A percentile compares a stretch with the other conserved stretches of the same genome.
Conservation (phyloP, 2,329 filamentous ascomycete genomes). For the Fusarium sp. region DNA sequence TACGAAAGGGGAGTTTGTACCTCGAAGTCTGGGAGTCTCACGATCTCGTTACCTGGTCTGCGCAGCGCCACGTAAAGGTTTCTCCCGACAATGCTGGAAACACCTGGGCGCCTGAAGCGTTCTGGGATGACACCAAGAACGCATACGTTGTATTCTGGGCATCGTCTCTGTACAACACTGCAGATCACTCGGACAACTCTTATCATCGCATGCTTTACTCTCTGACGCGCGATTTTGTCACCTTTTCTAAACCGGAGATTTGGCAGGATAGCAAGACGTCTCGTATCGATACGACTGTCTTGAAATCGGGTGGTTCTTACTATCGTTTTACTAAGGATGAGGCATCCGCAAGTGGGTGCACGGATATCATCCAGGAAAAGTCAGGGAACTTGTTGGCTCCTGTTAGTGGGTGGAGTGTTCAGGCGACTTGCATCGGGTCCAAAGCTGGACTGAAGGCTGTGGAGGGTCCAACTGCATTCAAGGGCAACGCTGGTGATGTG, state of each 20-base stretch:
- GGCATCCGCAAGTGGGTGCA: constrained; percentile 63
- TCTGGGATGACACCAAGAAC: constrained; percentile 60
- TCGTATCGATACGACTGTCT: constrained; percentile 66
- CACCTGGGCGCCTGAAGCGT: constrained; percentile 67
- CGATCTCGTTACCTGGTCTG: constrained; percentile 65
- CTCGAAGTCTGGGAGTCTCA: constrained; percentile 67
- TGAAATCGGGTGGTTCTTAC: constrained; percentile 58
- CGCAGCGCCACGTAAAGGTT: constrained; percentile 63
- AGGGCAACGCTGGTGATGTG: constrained; percentile 62
- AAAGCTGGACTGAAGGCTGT: constrained; percentile 63
- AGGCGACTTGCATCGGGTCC: constrained; percentile 63
- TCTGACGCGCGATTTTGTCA: constrained; percentile 64
- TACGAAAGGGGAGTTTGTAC: constrained; percentile 62
- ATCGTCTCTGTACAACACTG: constrained; percentile 59
- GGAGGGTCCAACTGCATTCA: constrained; percentile 67
- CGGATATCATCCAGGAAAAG: constrained; percentile 67
- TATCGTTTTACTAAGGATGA: constrained; percentile 70
- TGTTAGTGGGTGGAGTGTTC: constrained; percentile 58
- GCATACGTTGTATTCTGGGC: constrained; percentile 63
- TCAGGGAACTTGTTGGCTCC: constrained; percentile 58
- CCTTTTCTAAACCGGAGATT: constrained; percentile 60
- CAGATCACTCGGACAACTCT: constrained; percentile 56
- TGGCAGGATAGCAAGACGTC: constrained; percentile 67
- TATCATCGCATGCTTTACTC: constrained; percentile 68
- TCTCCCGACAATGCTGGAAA: constrained; percentile 65